Conservation (phyloP, 2,329 filamentous ascomycete genomes). For the Dothideomycetes sp. region DNA sequence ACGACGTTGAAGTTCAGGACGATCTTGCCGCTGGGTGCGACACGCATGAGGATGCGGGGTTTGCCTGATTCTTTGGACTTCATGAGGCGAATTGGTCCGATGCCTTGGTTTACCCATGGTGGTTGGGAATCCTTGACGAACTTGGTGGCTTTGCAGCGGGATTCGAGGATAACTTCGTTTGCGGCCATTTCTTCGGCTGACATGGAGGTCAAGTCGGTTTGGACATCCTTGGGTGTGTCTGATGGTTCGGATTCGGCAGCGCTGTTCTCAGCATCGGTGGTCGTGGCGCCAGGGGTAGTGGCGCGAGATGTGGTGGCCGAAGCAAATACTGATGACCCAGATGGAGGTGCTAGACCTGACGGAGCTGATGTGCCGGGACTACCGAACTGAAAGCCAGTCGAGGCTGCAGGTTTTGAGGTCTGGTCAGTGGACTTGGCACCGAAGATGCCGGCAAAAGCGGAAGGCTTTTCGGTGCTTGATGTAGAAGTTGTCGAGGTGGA, state of each 20-base stretch:
- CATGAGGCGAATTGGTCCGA: slow-evolving; percentile 63
- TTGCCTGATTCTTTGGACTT: slow-evolving; percentile 61
- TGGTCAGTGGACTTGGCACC: slow-evolving; percentile 17
- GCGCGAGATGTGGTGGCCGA: slow-evolving; percentile 35
- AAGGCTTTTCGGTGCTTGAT: background rate
- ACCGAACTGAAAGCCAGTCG: slow-evolving; percentile 33
- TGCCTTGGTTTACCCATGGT: slow-evolving; percentile 60
- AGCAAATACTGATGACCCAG: slow-evolving; percentile 24
- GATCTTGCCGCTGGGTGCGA: slow-evolving; percentile 65
- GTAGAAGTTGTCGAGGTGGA: background rate
- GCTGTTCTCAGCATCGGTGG: slow-evolving; percentile 30
- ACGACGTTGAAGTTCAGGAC: slow-evolving; percentile 62
- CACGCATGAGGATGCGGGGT: slow-evolving; percentile 60
- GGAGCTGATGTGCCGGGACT: slow-evolving; percentile 20
- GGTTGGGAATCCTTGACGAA: slow-evolving; percentile 43
- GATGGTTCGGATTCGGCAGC: slow-evolving; percentile 20
- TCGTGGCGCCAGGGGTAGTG: slow-evolving; percentile 36
- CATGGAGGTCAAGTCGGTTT: slow-evolving; percentile 53
- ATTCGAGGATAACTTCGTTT: slow-evolving; percentile 61
- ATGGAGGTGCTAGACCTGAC: slow-evolving; percentile 21
- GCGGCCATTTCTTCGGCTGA: slow-evolving; percentile 53
- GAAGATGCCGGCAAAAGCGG: slow-evolving; percentile 16
- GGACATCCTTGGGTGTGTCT: slow-evolving; percentile 18
- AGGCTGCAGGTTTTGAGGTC: too few relatives aligned
- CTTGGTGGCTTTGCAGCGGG: slow-evolving; percentile 57